Base-by-base conservation (phyloP, 2,329 filamentous ascomycete genomes). In the Endocalyx cinctus region DNA sequence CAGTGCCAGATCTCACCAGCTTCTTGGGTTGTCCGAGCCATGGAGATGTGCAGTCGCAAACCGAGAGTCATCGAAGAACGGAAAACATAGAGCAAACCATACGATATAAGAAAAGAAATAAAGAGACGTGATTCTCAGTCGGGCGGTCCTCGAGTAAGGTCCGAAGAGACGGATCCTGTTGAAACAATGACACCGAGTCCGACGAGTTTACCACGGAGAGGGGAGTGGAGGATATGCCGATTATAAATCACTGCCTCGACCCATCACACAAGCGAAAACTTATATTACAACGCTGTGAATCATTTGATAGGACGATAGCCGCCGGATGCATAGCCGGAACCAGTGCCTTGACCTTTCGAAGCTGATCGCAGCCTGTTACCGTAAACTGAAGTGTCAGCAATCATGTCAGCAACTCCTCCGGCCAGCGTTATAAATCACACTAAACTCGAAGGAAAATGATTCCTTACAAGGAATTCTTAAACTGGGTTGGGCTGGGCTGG, bases 331-430 rank as follows among this genome's bases (percentile, higher is more conserved):
- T 62, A 66, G 50, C 62, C 61, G 40, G 61, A 57, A 48, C 57
- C 61, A 50, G 50, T 43, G 38, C 47, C 54, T 47, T 61, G 69
- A 72, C 78, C 79, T 69, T 82, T 84, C 57, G 82, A 83, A 74
- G 81, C 79, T 72, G 83, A 87, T 74, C 82, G 83, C 74, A 87
- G 82, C 81, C 83, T 87, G 78, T 80, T 82, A 83, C 75, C 80
- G 81, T 75, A 81, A 76, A 84, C 82, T 86, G 81, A 79, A 72
- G 62, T 52, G 82, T 86, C 82, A 87, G 82, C 82, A 78, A 77
- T 71, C 75, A 75, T 77, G 77, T 81, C 78, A 82, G 77, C 75
- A 76, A 64, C 70, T 73, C 76, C 74, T 84, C 78, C 71, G 79
- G 76, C 76, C 74, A 86, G 81, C 79, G 76, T 80, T 77, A 72